Evolutionary conservation across 495 filamentous ascomycete genomes (phyloP), one percentile per base, ranked within the genome.

Genomic region (Penicillium waksmanii): DNA sequence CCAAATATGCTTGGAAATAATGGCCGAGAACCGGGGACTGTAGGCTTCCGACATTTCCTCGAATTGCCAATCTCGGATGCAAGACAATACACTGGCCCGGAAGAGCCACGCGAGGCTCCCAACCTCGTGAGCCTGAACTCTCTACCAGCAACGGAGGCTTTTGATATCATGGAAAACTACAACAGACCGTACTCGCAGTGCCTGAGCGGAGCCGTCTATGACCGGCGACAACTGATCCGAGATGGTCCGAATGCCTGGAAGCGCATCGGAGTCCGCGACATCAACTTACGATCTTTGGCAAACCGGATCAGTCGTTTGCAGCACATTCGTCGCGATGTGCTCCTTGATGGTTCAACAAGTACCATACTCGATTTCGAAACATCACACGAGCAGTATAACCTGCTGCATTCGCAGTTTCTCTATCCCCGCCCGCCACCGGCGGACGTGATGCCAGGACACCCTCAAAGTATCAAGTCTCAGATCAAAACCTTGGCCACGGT

Each of bases 1-100:
- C 89, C 90, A 6, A 89, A 83, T 69, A 94, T 93, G 89, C 77
- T 92, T 46, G 87, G 86, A 65, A 86, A 85, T 72, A 85, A 87
- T 56, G 89, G 46, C 25, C 74, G 84, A 42, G 90, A 94, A 66
- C 84, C 85, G 42, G 90, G 90, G 5, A 88, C 88, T 35, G 72
- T 92, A 23, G 90, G 89, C n/a, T 91, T 87, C 64, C 82, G 86
- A 57, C 84, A 89, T 51, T 91, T 87, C 17, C 76, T 93, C 18
- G 88, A 93, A 69, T 73, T 89, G 17, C 77, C 83, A 0, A 82
- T 88, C 21, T 83, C 86, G 13, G 90, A 92, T 66, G 77, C 82
- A 6, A 66, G 86, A 25, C 77, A 82, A 34, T 78, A 74, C 48
- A 63, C 54, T 3, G 62, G 71, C 12, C 67, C 67, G 25, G 74